Conservation (phyloP, 2,329 filamentous ascomycete genomes). For the Nothopassalora personata region DNA sequence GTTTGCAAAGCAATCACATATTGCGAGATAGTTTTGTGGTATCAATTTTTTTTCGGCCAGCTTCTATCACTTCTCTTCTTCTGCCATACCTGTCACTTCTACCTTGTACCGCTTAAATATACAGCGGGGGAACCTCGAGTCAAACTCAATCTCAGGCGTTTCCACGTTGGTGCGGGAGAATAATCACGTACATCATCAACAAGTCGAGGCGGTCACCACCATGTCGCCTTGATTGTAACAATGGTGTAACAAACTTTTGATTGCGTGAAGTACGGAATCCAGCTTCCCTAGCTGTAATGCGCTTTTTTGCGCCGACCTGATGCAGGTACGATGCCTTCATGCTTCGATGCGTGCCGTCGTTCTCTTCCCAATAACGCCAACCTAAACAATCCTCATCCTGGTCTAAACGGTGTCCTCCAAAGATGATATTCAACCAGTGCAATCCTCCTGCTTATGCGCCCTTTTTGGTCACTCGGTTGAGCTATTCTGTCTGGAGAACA, state of each 20-base stretch:
- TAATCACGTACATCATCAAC: constrained; percentile 25
- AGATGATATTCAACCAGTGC: not conserved
- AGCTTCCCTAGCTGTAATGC: not conserved
- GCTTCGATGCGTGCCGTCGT: not conserved
- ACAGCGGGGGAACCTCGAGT: constrained; percentile 18
- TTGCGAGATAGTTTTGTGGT: not conserved
- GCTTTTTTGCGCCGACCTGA: not conserved
- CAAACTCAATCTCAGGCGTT: constrained; percentile 19
- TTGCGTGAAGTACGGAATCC: not conserved
- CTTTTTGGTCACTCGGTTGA: not conserved
- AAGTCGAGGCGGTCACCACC: constrained; percentile 24
- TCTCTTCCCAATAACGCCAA: not conserved
- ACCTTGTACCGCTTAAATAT: constrained; percentile 5
- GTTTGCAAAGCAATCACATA: not conserved
- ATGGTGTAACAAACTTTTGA: constrained; percentile 20
- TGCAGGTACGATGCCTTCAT: not conserved
- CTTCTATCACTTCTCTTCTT: not conserved
- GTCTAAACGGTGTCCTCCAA: not conserved
- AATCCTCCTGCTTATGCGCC: not conserved
- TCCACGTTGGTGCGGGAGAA: constrained; percentile 28
- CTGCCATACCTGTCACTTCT: not conserved
- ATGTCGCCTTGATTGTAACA: constrained; percentile 32
- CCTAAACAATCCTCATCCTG: not conserved
- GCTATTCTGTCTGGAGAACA: constrained; percentile 2
- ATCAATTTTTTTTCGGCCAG: not conserved